Conservation (phyloP, 2,329 filamentous ascomycete genomes). For the Ceratocystis destructans region DNA sequence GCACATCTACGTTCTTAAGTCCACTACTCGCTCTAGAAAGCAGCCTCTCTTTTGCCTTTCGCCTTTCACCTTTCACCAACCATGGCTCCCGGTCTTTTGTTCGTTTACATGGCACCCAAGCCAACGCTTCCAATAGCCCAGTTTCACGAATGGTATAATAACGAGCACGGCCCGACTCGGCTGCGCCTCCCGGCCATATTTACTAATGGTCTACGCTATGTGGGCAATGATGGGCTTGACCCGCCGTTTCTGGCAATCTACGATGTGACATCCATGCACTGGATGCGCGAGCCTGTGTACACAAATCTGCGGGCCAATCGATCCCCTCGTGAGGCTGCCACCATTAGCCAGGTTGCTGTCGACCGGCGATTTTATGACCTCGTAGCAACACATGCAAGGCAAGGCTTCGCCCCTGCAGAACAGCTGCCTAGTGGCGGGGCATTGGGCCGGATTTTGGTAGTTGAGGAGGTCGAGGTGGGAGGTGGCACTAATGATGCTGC, state of each 20-base stretch:
- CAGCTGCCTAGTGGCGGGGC: constrained; percentile 44
- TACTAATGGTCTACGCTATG: constrained; percentile 66
- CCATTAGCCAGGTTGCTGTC: constrained; percentile 47
- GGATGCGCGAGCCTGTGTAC: constrained; percentile 58
- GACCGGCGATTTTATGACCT: constrained; percentile 58
- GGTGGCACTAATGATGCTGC: constrained; percentile 33
- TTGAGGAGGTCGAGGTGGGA: constrained; percentile 36
- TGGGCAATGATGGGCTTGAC: constrained; percentile 36
- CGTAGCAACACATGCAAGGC: constrained; percentile 40
- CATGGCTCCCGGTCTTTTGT: constrained; percentile 53
- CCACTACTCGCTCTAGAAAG: background rate
- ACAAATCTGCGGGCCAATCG: constrained; percentile 46
- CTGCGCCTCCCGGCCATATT: constrained; percentile 62
- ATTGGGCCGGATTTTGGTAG: constrained; percentile 46
- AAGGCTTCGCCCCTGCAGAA: constrained; percentile 47
- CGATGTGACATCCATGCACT: constrained; percentile 62
- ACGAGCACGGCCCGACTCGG: constrained; percentile 74
- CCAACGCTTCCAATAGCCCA: constrained; percentile 49
- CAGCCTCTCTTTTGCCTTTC: background rate
- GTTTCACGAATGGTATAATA: constrained; percentile 92
- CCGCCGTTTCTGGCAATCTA: constrained; percentile 70
- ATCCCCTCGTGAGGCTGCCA: constrained; percentile 39
- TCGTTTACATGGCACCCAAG: constrained; percentile 74
- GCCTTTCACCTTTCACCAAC: background rate
- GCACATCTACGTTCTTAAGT: too few species aligned